phyloP scores from a whole-genome alignment of 2,329 filamentous ascomycete species.

The Xylariales sp. region DNA sequence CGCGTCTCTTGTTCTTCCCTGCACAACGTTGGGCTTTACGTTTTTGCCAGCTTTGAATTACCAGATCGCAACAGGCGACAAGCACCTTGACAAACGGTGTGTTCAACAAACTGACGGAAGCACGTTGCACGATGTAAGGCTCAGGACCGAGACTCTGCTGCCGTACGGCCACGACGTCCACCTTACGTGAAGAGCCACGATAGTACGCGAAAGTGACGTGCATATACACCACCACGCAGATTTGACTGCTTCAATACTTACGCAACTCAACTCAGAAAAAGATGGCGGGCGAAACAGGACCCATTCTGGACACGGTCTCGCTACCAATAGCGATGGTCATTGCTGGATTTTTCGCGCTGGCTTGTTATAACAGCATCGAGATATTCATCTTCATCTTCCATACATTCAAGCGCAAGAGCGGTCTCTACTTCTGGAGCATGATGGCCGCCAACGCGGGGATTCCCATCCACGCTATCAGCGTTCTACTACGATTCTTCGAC shows the following conservation, averaged over 20 bases:
- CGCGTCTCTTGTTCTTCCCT: too few relatives aligned
- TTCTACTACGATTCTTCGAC: slow-evolving; percentile 24
- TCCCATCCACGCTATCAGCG: slow-evolving; percentile 23
- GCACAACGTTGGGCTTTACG: too few relatives aligned
- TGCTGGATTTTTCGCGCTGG: slow-evolving; percentile 3
- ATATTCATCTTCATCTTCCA: slow-evolving; percentile 31
- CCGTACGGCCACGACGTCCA: too few relatives aligned
- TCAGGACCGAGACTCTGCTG: too few relatives aligned
- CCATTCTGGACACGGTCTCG: slow-evolving; percentile 1
- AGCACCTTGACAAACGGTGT: too few relatives aligned
- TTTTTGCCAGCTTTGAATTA: too few relatives aligned
- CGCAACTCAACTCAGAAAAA: not conserved
- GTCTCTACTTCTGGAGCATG: slow-evolving; percentile 28
- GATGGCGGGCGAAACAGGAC: slow-evolving; percentile 5
- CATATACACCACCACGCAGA: not conserved
- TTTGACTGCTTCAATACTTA: not conserved
- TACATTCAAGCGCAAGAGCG: slow-evolving; percentile 24
- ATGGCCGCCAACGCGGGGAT: slow-evolving; percentile 23
- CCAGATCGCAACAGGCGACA: too few relatives aligned
- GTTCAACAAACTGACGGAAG: too few relatives aligned
- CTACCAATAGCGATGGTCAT: slow-evolving; percentile 6
- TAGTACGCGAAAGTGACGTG: not conserved
- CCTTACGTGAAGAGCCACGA: too few relatives aligned
- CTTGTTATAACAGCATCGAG: slow-evolving; percentile 21
- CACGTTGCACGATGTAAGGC: too few relatives aligned